Conservation (phyloP, 495 filamentous ascomycete species). For the Trichoderma virens region DNA sequence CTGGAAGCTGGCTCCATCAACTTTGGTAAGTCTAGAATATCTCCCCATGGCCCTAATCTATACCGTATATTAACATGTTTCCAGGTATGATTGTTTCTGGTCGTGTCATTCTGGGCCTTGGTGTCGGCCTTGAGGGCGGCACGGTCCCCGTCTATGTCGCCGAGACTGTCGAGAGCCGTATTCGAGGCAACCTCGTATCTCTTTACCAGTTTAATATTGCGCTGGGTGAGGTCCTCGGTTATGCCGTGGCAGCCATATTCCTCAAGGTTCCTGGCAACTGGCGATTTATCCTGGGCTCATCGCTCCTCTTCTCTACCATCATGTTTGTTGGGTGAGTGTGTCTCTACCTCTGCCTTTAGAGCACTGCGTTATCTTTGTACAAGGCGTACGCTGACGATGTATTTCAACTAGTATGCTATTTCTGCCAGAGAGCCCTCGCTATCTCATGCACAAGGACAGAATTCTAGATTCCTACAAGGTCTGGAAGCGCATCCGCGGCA, state of each 20-base stretch:
- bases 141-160: slow-evolving; percentile 53
- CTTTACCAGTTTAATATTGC: slow-evolving; percentile 59
- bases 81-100: slow-evolving; percentile 48
- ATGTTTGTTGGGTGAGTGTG: slow-evolving; percentile 26
- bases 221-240: slow-evolving; percentile 54
- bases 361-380: neutral
- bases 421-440: slow-evolving; percentile 50
- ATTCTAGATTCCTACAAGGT: slow-evolving; percentile 45
- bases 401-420: slow-evolving; percentile 44
- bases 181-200: slow-evolving; percentile 55
- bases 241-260: slow-evolving; percentile 55
- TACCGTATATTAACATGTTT: neutral
- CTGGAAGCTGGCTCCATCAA: slow-evolving; percentile 51
- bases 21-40: slow-evolving; percentile 25
- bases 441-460: slow-evolving; percentile 46
- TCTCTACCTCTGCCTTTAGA: neutral
- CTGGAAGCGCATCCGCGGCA: slow-evolving; percentile 55
- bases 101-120: slow-evolving; percentile 51
- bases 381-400: neutral
- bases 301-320: slow-evolving; percentile 55
- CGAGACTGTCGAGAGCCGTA: slow-evolving; percentile 39
- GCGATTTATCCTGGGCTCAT: slow-evolving; percentile 58
- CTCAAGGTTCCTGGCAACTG: slow-evolving; percentile 51
- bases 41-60: slow-evolving; percentile 7
- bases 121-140: slow-evolving; percentile 54